Evolutionary conservation across 2,329 filamentous ascomycete genomes (phyloP), one percentile per base, ranked within the genome.

Genomic region (Metarhizium brunneum): DNA sequence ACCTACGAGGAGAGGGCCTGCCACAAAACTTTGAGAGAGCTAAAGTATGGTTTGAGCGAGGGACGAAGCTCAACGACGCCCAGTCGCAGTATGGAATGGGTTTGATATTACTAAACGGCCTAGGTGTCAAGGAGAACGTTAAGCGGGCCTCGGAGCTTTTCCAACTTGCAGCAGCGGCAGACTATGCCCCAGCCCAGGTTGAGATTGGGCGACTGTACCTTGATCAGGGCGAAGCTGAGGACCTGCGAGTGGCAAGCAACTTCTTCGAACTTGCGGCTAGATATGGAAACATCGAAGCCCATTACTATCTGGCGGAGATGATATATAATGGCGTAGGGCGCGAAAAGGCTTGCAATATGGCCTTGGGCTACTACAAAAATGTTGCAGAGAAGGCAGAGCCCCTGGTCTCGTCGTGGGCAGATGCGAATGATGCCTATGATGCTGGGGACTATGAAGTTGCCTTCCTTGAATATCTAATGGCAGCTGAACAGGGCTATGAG

Each of bases 401-500:
- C 2, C 70, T 90, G 7, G 84, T 90, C 43, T 92, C 89, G 0
- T 86, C 89, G 0, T 91, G 95, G 76, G 75, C 77, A 2, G 90
- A 95, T 69, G 89, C 92, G 1, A 95, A 95, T 63, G 78, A 84
- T 49, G 91, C 90, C 0, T 95, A 89, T 64, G 86, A 90, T 55
- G 77, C 81, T 18, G 90, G 90, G 4, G 88, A 96, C 65, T 78
- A 84, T 35, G 90, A 95, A 63, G 79, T 86, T 30, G 92, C 92
- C 2, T 79, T 96, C 51, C 79, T 96, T 18, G 80, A 86, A 54
- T 92, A 91, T 60, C 82, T 96, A 67, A 86, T 94, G 79, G 90
- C 90, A 1, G 92, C 92, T 1, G 92, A 96, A 68, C 91, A 96
- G 71, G 92, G 92, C 14, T 95, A 94, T 62, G 92, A 96, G 67